Percentiles rank a stretch among this genome's conserved stretches.
These are phyloP conservation scores for Knufia fluminis DNA, from an alignment of 2,329 filamentous ascomycete species.

Conservation along the genomic window DNA sequence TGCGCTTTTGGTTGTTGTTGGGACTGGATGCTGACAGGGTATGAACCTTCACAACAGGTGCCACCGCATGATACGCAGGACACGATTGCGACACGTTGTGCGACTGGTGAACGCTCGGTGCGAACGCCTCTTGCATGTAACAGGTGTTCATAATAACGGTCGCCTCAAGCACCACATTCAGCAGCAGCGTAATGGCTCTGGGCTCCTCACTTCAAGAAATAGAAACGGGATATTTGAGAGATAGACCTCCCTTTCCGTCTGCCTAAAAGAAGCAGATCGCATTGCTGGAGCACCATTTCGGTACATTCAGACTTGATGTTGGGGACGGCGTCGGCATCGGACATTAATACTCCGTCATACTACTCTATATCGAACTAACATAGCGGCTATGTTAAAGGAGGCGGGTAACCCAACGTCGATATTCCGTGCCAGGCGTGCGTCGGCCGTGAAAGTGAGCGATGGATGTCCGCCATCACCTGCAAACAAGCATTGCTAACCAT, in stretches of 20 bases:
- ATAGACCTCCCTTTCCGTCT: neutral
- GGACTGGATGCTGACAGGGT: no score
- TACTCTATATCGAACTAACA: slow-evolving; percentile 3
- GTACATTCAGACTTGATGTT: neutral
- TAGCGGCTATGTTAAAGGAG: neutral
- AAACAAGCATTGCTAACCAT: no score
- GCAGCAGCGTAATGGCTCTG: neutral
- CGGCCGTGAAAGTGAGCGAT: neutral
- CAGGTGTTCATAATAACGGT: no score
- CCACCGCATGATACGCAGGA: no score
- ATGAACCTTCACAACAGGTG: no score
- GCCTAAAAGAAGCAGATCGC: neutral
- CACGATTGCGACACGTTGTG: no score
- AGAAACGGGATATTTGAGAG: neutral
- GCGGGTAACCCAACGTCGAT: neutral
- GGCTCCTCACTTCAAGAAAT: neutral
- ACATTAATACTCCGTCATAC: slow-evolving; percentile 5
- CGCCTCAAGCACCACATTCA: no score
- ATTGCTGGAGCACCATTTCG: neutral
- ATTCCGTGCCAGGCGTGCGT: neutral
- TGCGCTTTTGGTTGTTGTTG: no score
- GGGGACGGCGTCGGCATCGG: slow-evolving; percentile 1
- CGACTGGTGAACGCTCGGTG: no score
- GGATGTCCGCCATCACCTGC: neutral
- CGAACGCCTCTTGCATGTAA: no score